A percentile compares a stretch with the other conserved stretches of the same genome.
phyloP scores from a whole-genome alignment of 139 green algal species.

The Tetraselmis chui region DNA sequence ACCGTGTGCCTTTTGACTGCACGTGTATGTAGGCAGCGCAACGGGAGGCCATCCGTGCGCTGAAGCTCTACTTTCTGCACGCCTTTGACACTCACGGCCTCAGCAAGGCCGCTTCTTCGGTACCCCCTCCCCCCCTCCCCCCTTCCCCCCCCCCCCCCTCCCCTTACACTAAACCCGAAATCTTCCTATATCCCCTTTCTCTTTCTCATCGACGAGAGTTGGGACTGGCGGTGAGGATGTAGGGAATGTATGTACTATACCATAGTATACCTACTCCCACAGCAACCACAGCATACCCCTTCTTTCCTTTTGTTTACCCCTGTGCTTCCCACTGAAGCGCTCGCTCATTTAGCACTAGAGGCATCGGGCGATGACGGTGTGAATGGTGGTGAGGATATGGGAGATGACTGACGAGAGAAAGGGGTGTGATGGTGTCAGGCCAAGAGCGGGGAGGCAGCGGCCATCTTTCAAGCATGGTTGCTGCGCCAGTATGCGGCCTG shows the following conservation, averaged over 20 bases:
- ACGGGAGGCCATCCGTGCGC: conserved; percentile 28
- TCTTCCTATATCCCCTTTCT: background rate
- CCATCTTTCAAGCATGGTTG: conserved; percentile 30
- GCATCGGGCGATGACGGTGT: too few species aligned
- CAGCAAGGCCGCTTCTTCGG: conserved; percentile 20
- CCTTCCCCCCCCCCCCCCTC: background rate
- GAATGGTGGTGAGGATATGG: too few species aligned
- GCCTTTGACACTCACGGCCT: conserved; percentile 25
- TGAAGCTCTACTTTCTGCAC: conserved; percentile 52
- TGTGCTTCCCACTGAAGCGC: too few species aligned
- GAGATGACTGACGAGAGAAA: background rate
- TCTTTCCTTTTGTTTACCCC: too few species aligned
- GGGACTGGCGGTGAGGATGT: too few species aligned
- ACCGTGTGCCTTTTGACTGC: too few species aligned
- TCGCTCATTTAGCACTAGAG: too few species aligned
- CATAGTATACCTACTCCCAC: too few species aligned
- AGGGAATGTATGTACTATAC: too few species aligned
- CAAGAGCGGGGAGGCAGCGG: conserved; percentile 4
- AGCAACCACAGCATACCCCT: too few species aligned
- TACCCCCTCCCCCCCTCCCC: background rate
- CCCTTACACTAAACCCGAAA: background rate
- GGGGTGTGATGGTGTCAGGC: too few species aligned
- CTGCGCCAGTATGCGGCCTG: conserved; percentile 38
- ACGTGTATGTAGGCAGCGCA: conserved; percentile 24
- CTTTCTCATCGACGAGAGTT: too few species aligned